These are phyloP conservation scores for Fusarium sp. DNA, from an alignment of 2,329 filamentous ascomycete genomes.

Conservation along the genomic window DNA sequence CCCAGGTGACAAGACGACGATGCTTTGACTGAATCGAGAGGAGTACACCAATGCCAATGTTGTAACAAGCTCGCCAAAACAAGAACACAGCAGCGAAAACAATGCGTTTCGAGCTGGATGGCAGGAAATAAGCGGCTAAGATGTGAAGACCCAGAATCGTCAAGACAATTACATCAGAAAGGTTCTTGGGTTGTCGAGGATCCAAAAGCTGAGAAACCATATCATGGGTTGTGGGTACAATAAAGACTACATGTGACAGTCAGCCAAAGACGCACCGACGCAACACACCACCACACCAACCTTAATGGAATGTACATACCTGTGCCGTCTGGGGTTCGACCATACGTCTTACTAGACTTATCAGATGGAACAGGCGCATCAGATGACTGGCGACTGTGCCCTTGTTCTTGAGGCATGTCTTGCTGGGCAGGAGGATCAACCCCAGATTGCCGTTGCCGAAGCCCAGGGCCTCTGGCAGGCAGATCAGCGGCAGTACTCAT, in stretches of 20 bases:
- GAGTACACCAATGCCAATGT: slow-evolving; percentile 91
- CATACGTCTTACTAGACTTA: slow-evolving; percentile 80
- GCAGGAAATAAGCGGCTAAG: slow-evolving; percentile 78
- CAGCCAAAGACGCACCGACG: slow-evolving; percentile 32
- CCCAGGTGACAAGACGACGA: slow-evolving; percentile 87
- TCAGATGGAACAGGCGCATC: slow-evolving; percentile 26
- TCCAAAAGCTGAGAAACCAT: slow-evolving; percentile 99
- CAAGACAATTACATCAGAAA: slow-evolving; percentile 86
- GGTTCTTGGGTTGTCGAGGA: slow-evolving; percentile 93
- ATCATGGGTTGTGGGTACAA: slow-evolving; percentile 95
- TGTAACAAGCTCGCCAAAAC: slow-evolving; percentile 94
- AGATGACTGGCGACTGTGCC: slow-evolving; percentile 28
- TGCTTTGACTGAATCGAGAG: slow-evolving; percentile 92
- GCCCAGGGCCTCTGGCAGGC: slow-evolving; percentile 41
- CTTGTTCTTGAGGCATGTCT: slow-evolving; percentile 28
- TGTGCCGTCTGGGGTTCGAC: slow-evolving; percentile 89
- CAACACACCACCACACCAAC: slow-evolving; percentile 20
- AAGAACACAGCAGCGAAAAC: slow-evolving; percentile 87
- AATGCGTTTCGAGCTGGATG: slow-evolving; percentile 75
- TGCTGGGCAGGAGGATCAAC: slow-evolving; percentile 33
- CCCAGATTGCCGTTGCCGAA: slow-evolving; percentile 49
- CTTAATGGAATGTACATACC: slow-evolving; percentile 68
- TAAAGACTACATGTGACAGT: slow-evolving; percentile 76
- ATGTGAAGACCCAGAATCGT: slow-evolving; percentile 82
- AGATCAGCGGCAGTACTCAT: slow-evolving; percentile 52